Evolutionary conservation across 345 rosid species (phyloP).

Genomic region (Corchorus olitorius): DNA sequence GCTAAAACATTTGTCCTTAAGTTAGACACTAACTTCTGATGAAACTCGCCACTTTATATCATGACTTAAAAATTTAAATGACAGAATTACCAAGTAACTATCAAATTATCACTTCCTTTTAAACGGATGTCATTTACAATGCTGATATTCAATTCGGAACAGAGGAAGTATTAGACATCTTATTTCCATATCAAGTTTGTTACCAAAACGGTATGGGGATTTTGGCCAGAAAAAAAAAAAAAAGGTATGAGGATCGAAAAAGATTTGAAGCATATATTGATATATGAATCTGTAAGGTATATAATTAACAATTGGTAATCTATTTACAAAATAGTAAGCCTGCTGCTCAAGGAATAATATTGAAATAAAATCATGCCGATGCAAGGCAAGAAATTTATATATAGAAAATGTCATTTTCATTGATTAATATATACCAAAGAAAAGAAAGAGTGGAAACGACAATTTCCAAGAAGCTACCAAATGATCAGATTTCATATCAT

Average conservation of each 20-base stretch:
- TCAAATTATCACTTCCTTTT: too few species aligned
- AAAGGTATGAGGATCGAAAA: background rate
- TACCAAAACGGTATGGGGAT: background rate
- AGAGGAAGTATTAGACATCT: background rate
- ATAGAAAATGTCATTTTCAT: slow-evolving; percentile 25
- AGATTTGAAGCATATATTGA: background rate
- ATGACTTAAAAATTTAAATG: too few species aligned
- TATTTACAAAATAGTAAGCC: background rate
- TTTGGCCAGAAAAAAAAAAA: too few species aligned
- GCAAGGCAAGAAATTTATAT: background rate
- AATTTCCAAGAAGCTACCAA: slow-evolving; percentile 33
- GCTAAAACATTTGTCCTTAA: too few species aligned
- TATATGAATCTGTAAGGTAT: background rate
- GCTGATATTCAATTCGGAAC: too few species aligned
- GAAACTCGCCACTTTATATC: too few species aligned
- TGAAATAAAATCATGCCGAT: background rate
- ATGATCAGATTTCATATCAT: background rate
- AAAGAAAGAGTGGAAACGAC: background rate
- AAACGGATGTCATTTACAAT: too few species aligned
- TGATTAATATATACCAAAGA: background rate
- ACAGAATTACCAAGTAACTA: too few species aligned
- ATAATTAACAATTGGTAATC: background rate
- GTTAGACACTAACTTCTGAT: too few species aligned
- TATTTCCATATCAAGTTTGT: background rate
- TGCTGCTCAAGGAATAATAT: background rate